Conservation (phyloP, 2,329 filamentous ascomycete species). For the Pseudogymnoascus sp. region DNA sequence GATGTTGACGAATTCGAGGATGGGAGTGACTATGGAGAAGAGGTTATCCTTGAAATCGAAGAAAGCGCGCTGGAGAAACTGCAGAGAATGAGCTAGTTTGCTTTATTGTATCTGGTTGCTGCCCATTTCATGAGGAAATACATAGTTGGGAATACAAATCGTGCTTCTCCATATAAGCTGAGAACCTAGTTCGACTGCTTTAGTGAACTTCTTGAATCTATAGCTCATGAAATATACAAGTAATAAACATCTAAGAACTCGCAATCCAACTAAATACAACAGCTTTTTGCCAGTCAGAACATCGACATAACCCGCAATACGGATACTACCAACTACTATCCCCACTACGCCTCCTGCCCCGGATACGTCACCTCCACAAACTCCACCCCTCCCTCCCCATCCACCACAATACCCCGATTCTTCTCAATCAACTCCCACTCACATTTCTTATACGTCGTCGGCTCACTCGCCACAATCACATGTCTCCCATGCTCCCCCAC, state of each 20-base stretch:
- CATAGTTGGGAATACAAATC: not conserved
- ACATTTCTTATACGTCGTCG: conserved; percentile 41
- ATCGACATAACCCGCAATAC: not conserved
- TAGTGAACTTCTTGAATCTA: not conserved
- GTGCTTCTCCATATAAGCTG: not conserved
- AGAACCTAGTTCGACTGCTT: not conserved
- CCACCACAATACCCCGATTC: conserved; percentile 37
- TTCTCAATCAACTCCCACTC: conserved; percentile 43
- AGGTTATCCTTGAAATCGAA: not conserved
- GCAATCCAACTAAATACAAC: not conserved
- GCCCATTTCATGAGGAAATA: not conserved
- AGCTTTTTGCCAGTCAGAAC: too few species aligned
- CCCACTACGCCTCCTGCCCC: not conserved
- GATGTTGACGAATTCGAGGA: not conserved
- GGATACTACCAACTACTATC: not conserved
- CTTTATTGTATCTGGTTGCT: not conserved
- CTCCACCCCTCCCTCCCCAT: conserved; percentile 22
- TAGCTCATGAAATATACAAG: not conserved
- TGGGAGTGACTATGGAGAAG: not conserved
- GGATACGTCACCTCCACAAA: not conserved
- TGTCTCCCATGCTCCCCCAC: conserved; percentile 39
- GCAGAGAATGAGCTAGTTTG: not conserved
- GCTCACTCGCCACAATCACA: conserved; percentile 45
- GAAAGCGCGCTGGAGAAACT: not conserved
- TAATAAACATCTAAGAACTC: not conserved